Percentiles rank a stretch among this genome's conserved stretches.
phyloP scores from a whole-genome alignment of 768 basidiomycete species.

The Tricholoma furcatifolium region DNA sequence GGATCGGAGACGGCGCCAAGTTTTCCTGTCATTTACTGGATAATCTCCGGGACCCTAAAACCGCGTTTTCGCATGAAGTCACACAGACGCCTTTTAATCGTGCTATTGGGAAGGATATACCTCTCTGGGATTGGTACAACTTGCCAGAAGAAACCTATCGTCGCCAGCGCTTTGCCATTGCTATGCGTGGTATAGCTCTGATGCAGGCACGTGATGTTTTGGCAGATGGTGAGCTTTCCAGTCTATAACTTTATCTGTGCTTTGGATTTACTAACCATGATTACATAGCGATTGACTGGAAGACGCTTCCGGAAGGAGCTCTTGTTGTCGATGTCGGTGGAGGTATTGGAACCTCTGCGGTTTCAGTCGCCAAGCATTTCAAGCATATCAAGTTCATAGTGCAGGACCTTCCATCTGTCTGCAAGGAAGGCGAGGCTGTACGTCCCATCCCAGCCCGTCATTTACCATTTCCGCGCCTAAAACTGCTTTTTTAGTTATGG shows the following conservation, averaged over 20 bases:
- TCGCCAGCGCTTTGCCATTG: constrained; percentile 1
- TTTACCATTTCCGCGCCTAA: not conserved
- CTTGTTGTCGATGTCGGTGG: constrained; percentile 32
- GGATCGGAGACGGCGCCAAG: constrained; percentile 22
- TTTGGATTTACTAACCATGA: no score
- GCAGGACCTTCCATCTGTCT: constrained; percentile 22
- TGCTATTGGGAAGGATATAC: not conserved
- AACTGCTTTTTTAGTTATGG: not conserved
- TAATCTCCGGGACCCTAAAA: constrained; percentile 20
- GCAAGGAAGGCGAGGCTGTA: constrained; percentile 16
- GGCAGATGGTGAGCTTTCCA: constrained; percentile 1
- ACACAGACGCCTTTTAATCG: constrained; percentile 13
- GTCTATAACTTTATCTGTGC: no score
- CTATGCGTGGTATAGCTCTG: not conserved
- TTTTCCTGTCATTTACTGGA: constrained; percentile 26
- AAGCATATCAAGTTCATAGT: constrained; percentile 22
- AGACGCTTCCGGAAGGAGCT: constrained; percentile 15
- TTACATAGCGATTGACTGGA: constrained; percentile 28
- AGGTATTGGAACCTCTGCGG: constrained; percentile 24
- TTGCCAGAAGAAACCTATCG: constrained; percentile 2
- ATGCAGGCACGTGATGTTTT: constrained; percentile 1
- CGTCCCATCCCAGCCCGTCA: not conserved
- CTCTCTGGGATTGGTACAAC: constrained; percentile 5
- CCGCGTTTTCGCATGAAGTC: constrained; percentile 18
- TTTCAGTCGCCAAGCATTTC: constrained; percentile 18